Conservation (phyloP, 352 stramenopile species). For the Globisporangium emineosum region DNA sequence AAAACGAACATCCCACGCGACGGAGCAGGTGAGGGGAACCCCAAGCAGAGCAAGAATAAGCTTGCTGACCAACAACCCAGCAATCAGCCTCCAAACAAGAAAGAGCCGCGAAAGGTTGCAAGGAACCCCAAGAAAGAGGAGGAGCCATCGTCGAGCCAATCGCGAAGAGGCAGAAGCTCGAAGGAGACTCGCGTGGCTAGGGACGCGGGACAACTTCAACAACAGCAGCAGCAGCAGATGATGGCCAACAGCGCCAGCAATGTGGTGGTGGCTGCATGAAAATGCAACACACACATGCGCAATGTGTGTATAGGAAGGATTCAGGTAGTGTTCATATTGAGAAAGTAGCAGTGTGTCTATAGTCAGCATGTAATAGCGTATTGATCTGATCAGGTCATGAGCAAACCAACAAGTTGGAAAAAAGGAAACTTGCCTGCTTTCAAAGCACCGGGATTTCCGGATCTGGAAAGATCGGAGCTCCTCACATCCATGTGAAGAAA, state of each 20-base stretch:
- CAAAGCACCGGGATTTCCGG: background rate
- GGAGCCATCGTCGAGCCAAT: background rate
- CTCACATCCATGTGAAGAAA: background rate
- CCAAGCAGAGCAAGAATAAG: conserved; percentile 7
- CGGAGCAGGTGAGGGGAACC: background rate
- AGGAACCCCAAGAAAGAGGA: background rate
- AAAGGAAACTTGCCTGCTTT: background rate
- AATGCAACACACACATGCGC: background rate
- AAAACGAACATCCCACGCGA: background rate
- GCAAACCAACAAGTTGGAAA: no score
- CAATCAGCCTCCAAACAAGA: background rate
- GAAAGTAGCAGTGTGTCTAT: background rate
- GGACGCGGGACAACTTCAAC: background rate
- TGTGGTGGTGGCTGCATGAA: background rate
- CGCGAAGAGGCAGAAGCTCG: background rate
- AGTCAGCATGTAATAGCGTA: no score
- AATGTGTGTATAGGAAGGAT: background rate
- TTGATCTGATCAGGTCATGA: no score
- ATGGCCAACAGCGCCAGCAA: background rate
- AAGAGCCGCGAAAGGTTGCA: background rate
- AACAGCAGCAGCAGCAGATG: background rate
- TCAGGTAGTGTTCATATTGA: background rate
- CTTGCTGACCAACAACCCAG: background rate
- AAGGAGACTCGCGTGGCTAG: background rate
- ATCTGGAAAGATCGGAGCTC: background rate